Percentiles rank a stretch among this genome's conserved stretches.
Evolutionary conservation across 2,329 filamentous ascomycete genomes (phyloP).

Genomic region (Akanthomyces uredinophilus): DNA sequence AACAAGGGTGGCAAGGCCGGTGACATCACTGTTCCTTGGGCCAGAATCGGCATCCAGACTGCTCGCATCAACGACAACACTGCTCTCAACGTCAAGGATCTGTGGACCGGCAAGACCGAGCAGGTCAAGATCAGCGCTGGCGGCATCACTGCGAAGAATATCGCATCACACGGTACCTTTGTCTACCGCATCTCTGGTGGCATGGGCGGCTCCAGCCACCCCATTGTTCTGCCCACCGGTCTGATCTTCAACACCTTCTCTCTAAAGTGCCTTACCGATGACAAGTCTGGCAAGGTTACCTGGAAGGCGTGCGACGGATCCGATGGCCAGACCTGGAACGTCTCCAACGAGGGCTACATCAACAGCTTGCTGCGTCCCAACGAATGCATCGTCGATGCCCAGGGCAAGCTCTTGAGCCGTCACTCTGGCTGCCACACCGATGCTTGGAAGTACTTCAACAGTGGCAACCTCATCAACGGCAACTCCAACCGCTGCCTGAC

Average conservation of each 20-base stretch:
- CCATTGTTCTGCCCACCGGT: conserved; percentile 36
- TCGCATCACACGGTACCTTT: conserved; percentile 35
- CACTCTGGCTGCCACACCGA: conserved; percentile 23
- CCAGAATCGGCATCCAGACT: conserved; percentile 31
- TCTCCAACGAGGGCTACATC: conserved; percentile 28
- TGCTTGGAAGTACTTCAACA: conserved; percentile 38
- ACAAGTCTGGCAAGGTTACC: conserved; percentile 21
- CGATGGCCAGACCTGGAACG: conserved; percentile 40
- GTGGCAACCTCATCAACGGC: conserved; percentile 37
- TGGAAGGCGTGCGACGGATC: conserved; percentile 34
- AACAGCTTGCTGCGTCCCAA: conserved; percentile 31
- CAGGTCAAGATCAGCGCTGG: conserved; percentile 22
- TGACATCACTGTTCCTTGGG: conserved; percentile 28
- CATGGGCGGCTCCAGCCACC: conserved; percentile 20
- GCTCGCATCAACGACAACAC: conserved; percentile 21
- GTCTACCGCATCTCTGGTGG: conserved; percentile 36
- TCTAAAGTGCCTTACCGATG: conserved; percentile 36
- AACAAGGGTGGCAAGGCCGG: conserved; percentile 33
- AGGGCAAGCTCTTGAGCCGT: conserved; percentile 17
- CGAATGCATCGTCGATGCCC: conserved; percentile 28
- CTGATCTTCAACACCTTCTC: conserved; percentile 46
- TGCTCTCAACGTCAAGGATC: conserved; percentile 32
- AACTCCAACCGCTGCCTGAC: conserved; percentile 33
- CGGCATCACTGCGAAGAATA: conserved; percentile 22
- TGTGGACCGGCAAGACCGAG: conserved; percentile 35